A percentile compares a stretch with the other conserved stretches of the same genome.
Conservation (phyloP, 495 filamentous ascomycete species). For the Aspergillus affinis region DNA sequence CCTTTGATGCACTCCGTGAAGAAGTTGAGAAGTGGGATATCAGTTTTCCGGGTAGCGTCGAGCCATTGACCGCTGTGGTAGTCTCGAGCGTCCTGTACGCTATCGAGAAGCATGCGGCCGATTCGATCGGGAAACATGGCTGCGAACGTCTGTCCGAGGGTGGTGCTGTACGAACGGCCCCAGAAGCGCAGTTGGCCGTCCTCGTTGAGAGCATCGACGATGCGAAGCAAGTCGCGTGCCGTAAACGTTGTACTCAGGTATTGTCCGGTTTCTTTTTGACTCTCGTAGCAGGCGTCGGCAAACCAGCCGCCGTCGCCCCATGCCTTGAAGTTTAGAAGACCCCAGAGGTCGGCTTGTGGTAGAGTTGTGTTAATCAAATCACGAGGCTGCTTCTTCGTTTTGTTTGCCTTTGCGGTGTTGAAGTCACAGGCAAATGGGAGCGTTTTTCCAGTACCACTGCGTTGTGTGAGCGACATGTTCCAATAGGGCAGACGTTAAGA, state of each 20-base stretch:
- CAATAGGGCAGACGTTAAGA: not conserved
- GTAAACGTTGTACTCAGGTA: conserved; percentile 33
- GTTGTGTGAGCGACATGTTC: not conserved
- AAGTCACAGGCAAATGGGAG: conserved; percentile 1
- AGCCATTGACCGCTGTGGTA: conserved; percentile 17
- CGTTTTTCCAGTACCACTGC: conserved; percentile 2
- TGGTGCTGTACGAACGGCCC: conserved; percentile 58
- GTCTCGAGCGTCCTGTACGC: conserved; percentile 40
- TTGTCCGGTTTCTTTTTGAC: conserved; percentile 20
- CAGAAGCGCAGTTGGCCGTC: conserved; percentile 48
- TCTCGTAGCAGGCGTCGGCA: conserved; percentile 19
- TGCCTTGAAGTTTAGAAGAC: conserved; percentile 19
- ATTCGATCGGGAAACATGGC: conserved; percentile 47
- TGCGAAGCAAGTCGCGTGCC: conserved; percentile 32
- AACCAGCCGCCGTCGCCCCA: conserved; percentile 22
- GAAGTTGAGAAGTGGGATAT: not conserved
- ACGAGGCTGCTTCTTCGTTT: not conserved
- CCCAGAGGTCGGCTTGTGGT: conserved; percentile 13
- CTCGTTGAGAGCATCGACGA: conserved; percentile 23
- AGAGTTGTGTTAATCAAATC: not conserved
- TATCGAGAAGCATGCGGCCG: conserved; percentile 38
- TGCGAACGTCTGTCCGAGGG: conserved; percentile 50
- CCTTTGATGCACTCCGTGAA: conserved; percentile 2
- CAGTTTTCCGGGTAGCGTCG: not conserved
- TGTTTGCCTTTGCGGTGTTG: not conserved